Evolutionary conservation across 345 rosid genomes (phyloP), one percentile per base, ranked within the genome.

Genomic region (Reutealis trisperma): DNA sequence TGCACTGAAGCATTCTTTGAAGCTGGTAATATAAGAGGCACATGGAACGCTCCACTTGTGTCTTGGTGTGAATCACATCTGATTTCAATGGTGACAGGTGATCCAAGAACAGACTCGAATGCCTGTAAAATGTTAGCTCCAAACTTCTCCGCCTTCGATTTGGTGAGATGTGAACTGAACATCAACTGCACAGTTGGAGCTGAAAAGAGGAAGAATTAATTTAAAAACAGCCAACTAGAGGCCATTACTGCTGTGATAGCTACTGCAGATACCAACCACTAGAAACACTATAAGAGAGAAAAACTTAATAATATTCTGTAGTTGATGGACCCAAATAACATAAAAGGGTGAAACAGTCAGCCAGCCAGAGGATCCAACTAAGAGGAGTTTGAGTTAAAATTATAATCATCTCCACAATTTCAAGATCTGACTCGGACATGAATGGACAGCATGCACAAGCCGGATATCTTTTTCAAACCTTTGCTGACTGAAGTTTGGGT

Each of bases 151-250:
- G 97, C 97, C 34, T 86, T 85, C 10, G 85, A 74, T 81, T 86
- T 90, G 3, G 89, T 81, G 71, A 82, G 65, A 34, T 78, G 86
- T 8, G 99, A 96, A 74, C 92, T 84, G 84, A 96, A 91, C 70
- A 82, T 81, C 84, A 96, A 78, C 82, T 92, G 93, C 63, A 87
- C 95, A 0, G 90, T 96, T 72, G 98, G 98, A 82, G 98, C 99
- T 96, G 96, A 83, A 61, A 66, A 65, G 41, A 0, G 59, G 24
- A 42, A 58, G 22, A 59, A 67, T 8, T 63, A 34, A 18, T n/a
- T 57, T 47, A 58, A 24, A 52, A 24, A 37, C 41, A 61, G 27
- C 19, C 30, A 13, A 65, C 18, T 21, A 27, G 25, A 52, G 5
- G 22, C 30, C 32, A 30, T 45, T 60, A 11, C 24, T 60, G 9